These are phyloP conservation scores for Endogone sp. DNA, from an alignment of 192 early-diverging fungal genomes.

Conservation along the genomic window DNA sequence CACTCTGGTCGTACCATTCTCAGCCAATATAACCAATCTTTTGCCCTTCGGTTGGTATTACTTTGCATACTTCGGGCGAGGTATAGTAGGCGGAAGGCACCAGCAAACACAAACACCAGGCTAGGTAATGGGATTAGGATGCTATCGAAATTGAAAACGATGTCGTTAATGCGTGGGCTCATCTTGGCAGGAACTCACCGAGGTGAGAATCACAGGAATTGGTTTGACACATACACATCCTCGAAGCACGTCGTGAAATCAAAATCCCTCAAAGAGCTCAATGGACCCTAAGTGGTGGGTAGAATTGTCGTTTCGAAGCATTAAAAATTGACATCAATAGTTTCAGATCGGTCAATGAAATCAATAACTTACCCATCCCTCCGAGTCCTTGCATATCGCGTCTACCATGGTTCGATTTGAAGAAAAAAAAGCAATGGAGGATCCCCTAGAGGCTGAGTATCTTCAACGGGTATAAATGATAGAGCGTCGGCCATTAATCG, in stretches of 20 bases:
- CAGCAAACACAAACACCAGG: background rate
- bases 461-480: too few relatives aligned
- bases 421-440: background rate
- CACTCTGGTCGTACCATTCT: too few relatives aligned
- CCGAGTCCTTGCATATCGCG: background rate
- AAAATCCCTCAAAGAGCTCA: background rate
- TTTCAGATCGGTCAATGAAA: background rate
- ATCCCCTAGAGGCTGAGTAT: too few relatives aligned
- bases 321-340: background rate
- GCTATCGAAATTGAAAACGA: background rate
- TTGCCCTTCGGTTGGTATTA: background rate
- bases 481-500: too few relatives aligned
- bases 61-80: background rate
- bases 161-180: too few relatives aligned
- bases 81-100: background rate
- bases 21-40: too few relatives aligned
- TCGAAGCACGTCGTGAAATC: slow-evolving; percentile 3
- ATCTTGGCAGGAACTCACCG: too few relatives aligned
- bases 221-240: background rate
- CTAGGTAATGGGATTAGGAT: slow-evolving; percentile 23
- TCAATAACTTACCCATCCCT: slow-evolving; percentile 4
- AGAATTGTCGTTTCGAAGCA: too few relatives aligned
- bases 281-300: background rate
- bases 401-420: background rate
- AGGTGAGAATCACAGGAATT: too few relatives aligned